Evolutionary conservation across 23 red algal species (phyloP), one percentile per base, ranked within the genome.

Genomic region (Gracilaria vermiculophylla): DNA sequence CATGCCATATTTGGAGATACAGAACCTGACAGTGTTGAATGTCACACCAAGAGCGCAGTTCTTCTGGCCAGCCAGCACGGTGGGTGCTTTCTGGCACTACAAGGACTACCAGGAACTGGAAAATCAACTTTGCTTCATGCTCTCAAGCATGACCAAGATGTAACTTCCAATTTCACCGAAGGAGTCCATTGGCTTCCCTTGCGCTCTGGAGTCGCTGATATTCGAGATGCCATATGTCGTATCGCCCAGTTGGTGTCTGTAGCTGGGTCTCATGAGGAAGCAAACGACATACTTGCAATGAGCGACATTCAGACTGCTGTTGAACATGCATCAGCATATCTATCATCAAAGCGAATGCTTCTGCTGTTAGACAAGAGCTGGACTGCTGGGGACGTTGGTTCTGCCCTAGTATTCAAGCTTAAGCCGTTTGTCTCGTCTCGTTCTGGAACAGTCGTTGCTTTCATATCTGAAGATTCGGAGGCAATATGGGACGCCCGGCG

Each of bases 291-390:
- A 25, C 7, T 2, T 27, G 42, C 44, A 42, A 73, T 73, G 67
- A 73, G 39, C 47, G 67, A 73, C 25, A 73, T 73, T 73, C 39
- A 73, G 21, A 40, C 36, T 17, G 67, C 37, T 73, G 67, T 73
- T 13, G 39, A 73, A 73, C 20, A 20, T 42, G 32, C 67, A 8
- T 42, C 67, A 6, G 35, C 32, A 37, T 24, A 42, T 11, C 33
- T 73, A 7, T 42, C 67, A 2, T 13, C 36, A 0, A 73, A 73
- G 17, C 39, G 67, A 47, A 45, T 47, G 67, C 23, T 73, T 16
- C 47, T 73, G 67, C 67, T 73, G 19, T 40, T 73, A 0, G 67
- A 73, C 23, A 73, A 73, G 40, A 73, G 67, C 24, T 73, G 67
- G 67, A 73, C 67, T 27, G 67, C 39, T 2, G 67, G 67, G 47